Base-by-base conservation (phyloP, 768 basidiomycete species). In the Hemileccinum impolitum region DNA sequence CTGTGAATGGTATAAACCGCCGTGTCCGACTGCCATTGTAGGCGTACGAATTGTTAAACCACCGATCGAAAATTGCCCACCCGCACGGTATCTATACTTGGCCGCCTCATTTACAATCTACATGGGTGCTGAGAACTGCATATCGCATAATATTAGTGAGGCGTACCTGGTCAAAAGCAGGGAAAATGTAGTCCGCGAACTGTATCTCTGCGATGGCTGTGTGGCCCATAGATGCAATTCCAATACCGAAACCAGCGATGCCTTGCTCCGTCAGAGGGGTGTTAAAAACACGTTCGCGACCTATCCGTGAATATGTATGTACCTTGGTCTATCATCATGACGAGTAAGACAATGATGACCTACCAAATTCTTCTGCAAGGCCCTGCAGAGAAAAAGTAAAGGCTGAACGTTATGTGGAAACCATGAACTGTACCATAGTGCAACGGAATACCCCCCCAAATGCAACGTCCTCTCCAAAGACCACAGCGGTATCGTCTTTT, bases 361-460 rank as follows among this genome's bases (percentile, higher is more conserved):
- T 59, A 87, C 93, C 92, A 63, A 94, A 94, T 67, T 95, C 93
- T 65, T 94, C 93, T 36, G 90, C 85, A 39, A 95, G 79, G 23
- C 94, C 94, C 85, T 89, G 66, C 45, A 26, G 43, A 45, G 26
- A 15, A 49, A 17, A 25, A 1, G 28, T 55, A 10, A 51, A 51
- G 38, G 26, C 18, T 11, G 40, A 38, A 47, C 12, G 21, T 19
- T 18, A 19, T 10, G 45, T 23, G 21, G 47, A 39, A 48, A 40
- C 17, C 19, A 64, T 58, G 7, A 51, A 56, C 58, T 77, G 44
- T 47, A 90, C 90, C 86, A 93, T 90, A 0, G 90, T 92, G 58
- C 92, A 95, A 50, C 94, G 78, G 60, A 97, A 97, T 13, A 97
- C 94, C 3, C 94, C 94, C 11, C 94, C 94, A 56, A 95, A 96